These are phyloP conservation scores for Hyaloscypha bicolor DNA, from an alignment of 495 filamentous ascomycete species.

Conservation along the genomic window DNA sequence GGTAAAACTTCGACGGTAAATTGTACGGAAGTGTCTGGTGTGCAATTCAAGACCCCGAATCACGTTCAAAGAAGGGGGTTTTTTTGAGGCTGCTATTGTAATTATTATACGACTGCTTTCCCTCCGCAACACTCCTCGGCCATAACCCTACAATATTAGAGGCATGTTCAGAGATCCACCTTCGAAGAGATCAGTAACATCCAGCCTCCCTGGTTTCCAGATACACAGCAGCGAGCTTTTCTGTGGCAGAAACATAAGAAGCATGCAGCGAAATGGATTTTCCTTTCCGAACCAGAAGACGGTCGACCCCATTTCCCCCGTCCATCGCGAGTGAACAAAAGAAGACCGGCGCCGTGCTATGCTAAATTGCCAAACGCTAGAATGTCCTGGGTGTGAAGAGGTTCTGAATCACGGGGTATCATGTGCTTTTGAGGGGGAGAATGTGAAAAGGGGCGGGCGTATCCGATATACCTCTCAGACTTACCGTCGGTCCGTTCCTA, in stretches of 20 bases:
- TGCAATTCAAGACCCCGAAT: neutral
- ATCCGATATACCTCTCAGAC: slow-evolving; percentile 25
- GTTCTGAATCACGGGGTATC: slow-evolving; percentile 22
- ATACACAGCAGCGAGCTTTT: neutral
- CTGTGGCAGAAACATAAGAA: neutral
- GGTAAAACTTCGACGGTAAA: neutral
- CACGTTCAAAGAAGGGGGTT: neutral
- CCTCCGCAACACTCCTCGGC: neutral
- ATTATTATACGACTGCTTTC: neutral
- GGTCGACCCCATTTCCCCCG: neutral
- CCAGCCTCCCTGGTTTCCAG: neutral
- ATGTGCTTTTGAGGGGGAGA: slow-evolving; percentile 25
- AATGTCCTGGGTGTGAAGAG: slow-evolving; percentile 17
- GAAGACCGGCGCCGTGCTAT: slow-evolving; percentile 19
- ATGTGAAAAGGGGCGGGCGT: slow-evolving; percentile 19
- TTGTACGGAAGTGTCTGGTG: neutral
- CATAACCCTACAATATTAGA: neutral
- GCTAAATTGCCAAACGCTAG: slow-evolving; percentile 17
- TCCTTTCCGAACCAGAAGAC: neutral
- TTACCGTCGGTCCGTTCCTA: slow-evolving; percentile 19
- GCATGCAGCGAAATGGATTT: neutral
- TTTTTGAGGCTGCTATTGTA: neutral
- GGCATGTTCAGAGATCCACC: neutral
- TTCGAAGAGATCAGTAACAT: neutral
- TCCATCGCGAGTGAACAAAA: slow-evolving; percentile 11